These are phyloP conservation scores for Bretschneidera sinensis DNA, from an alignment of 345 rosid genomes.

Conservation along the genomic window DNA sequence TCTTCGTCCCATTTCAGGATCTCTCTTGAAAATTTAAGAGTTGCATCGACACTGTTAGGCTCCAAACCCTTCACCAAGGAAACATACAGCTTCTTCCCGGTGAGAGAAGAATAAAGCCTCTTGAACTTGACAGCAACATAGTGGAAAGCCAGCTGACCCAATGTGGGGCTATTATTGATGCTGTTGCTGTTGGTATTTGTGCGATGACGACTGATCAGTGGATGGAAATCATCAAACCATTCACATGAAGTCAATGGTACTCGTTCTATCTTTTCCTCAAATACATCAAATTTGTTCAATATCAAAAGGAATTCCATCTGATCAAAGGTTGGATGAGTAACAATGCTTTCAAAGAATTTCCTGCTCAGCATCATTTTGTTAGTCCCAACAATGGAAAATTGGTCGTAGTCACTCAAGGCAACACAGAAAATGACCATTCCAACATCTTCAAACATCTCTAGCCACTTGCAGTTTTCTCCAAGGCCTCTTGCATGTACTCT, in stretches of 20 bases:
- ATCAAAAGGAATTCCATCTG: slow-evolving; percentile 84
- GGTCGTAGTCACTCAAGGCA: slow-evolving; percentile 76
- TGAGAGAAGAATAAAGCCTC: slow-evolving; percentile 64
- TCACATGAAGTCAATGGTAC: slow-evolving; percentile 61
- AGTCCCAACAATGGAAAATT: slow-evolving; percentile 46
- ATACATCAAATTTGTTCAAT: slow-evolving; percentile 74
- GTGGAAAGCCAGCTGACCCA: slow-evolving; percentile 83
- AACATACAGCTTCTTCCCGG: slow-evolving; percentile 68
- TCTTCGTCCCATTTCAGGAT: slow-evolving; percentile 92
- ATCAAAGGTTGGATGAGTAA: slow-evolving; percentile 77
- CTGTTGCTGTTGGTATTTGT: slow-evolving; percentile 40
- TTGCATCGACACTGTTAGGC: slow-evolving; percentile 42
- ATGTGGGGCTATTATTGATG: slow-evolving; percentile 59
- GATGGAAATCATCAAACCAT: slow-evolving; percentile 93
- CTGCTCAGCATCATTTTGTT: slow-evolving; percentile 78
- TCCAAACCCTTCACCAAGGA: slow-evolving; percentile 67
- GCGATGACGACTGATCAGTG: slow-evolving; percentile 60
- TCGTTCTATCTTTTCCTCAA: slow-evolving; percentile 78
- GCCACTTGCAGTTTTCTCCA: slow-evolving; percentile 94
- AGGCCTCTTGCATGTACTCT: slow-evolving; percentile 82
- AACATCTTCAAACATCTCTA: slow-evolving; percentile 96
- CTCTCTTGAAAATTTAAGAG: slow-evolving; percentile 79
- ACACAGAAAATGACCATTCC: slow-evolving; percentile 90
- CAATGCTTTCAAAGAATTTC: slow-evolving; percentile 80
- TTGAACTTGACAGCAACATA: slow-evolving; percentile 84